Percentiles rank a stretch among this genome's conserved stretches.
These are phyloP conservation scores for Dittrichia graveolens DNA, from an alignment of 129 eudicot species.

Conservation along the genomic window DNA sequence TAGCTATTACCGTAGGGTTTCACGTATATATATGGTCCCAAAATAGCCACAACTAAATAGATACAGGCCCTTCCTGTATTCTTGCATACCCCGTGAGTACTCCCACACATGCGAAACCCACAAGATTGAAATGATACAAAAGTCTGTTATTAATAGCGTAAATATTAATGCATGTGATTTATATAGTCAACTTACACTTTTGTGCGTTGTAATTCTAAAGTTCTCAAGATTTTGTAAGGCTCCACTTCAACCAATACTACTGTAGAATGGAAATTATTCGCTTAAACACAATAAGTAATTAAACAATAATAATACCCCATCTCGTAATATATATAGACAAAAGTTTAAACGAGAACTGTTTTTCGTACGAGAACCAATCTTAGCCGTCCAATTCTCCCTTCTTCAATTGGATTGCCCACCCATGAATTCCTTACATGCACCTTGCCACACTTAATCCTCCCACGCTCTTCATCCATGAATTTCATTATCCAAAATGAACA, in stretches of 20 bases:
- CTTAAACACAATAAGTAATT: no score
- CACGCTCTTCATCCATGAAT: no score
- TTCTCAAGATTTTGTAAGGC: background rate
- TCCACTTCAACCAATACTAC: background rate
- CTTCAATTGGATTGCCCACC: no score
- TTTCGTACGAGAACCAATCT: no score
- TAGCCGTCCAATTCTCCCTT: no score
- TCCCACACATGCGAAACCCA: constrained; percentile 14
- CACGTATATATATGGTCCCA: constrained; percentile 26
- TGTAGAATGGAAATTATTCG: no score
- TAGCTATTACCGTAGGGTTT: background rate
- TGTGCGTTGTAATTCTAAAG: background rate
- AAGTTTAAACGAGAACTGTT: no score
- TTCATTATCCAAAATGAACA: no score
- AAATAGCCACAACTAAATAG: background rate
- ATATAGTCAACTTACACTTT: constrained; percentile 9
- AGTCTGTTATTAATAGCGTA: constrained; percentile 2
- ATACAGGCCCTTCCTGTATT: constrained; percentile 7
- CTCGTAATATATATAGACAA: no score
- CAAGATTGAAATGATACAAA: background rate
- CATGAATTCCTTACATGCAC: no score
- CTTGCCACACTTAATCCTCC: no score
- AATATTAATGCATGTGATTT: constrained; percentile 2
- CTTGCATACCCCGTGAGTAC: constrained; percentile 27
- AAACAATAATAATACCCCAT: no score